A percentile compares a stretch with the other conserved stretches of the same genome.
Evolutionary conservation across 371 early-diverging fungal species (phyloP).

Genomic region (Syncephalastrum sp.): DNA sequence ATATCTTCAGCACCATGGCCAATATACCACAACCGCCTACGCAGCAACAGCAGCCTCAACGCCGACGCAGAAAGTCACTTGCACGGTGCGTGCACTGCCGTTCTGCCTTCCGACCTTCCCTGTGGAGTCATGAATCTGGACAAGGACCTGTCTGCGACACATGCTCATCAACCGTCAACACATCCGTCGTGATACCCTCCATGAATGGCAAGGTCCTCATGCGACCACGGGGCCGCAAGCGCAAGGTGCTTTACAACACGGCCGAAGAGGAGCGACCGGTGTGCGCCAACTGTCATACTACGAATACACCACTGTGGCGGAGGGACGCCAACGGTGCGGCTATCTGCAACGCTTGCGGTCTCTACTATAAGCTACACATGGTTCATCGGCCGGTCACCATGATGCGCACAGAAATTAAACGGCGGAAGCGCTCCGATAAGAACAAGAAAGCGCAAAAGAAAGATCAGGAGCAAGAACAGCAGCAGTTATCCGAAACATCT

Average conservation of each 20-base stretch:
- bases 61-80: constrained; percentile 29
- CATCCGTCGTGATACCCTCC: constrained; percentile 13
- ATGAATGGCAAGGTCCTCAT: constrained; percentile 1
- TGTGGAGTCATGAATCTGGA: constrained; percentile 42
- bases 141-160: constrained; percentile 42
- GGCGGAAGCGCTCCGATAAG: too few species aligned
- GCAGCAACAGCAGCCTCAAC: constrained; percentile 9
- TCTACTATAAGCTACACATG: neutral
- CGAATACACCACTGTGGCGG: neutral
- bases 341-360: neutral
- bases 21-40: neutral
- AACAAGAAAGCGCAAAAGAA: too few species aligned
- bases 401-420: constrained; percentile 3
- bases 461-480: too few species aligned
- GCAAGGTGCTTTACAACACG: neutral
- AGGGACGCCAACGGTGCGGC: constrained; percentile 1
- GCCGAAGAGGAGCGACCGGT: neutral
- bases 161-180: constrained; percentile 10
- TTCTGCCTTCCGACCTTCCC: constrained; percentile 28
- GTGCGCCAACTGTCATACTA: constrained; percentile 1
- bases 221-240: constrained; percentile 6
- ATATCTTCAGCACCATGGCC: constrained; percentile 2
- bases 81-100: constrained; percentile 41
- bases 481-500: too few species aligned
- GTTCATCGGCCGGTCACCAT: too few species aligned